phyloP scores from a whole-genome alignment of 73 alveolate species.

The Paramecium octaurelia region DNA sequence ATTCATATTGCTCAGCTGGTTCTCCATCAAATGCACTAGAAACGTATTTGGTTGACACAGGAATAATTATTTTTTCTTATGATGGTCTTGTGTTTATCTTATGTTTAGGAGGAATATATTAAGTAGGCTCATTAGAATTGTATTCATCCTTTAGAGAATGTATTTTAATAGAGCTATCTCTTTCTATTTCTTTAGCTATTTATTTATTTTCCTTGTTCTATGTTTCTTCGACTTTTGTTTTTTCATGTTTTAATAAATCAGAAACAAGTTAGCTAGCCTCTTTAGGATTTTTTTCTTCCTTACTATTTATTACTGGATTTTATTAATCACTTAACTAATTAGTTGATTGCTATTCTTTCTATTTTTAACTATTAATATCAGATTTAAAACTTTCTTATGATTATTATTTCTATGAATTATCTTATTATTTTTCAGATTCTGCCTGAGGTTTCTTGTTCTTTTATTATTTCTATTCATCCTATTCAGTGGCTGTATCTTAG shows the following conservation, averaged over 20 bases:
- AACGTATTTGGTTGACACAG: neutral
- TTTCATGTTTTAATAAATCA: neutral
- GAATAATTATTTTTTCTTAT: neutral
- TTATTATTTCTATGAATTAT: neutral
- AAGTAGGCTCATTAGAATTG: constrained; percentile 10
- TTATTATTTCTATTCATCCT: neutral
- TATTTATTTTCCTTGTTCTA: neutral
- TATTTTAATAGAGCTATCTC: neutral
- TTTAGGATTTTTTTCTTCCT: neutral
- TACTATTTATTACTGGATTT: no score
- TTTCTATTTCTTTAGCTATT: neutral
- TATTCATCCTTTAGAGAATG: neutral
- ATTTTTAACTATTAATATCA: neutral
- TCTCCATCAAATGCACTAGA: constrained; percentile 6
- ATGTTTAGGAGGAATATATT: neutral
- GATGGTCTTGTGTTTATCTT: neutral
- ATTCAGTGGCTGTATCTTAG: neutral
- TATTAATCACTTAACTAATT: no score
- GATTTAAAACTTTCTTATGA: neutral
- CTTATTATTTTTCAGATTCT: neutral
- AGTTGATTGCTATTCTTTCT: neutral
- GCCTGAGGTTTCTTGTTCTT: neutral
- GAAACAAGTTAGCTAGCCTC: neutral
- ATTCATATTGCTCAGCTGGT: constrained; percentile 25
- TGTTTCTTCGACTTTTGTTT: neutral